A percentile compares a stretch with the other conserved stretches of the same genome.
These are phyloP conservation scores for Strigomonas culicis DNA, from an alignment of 208 protist genomes.

Conservation along the genomic window DNA sequence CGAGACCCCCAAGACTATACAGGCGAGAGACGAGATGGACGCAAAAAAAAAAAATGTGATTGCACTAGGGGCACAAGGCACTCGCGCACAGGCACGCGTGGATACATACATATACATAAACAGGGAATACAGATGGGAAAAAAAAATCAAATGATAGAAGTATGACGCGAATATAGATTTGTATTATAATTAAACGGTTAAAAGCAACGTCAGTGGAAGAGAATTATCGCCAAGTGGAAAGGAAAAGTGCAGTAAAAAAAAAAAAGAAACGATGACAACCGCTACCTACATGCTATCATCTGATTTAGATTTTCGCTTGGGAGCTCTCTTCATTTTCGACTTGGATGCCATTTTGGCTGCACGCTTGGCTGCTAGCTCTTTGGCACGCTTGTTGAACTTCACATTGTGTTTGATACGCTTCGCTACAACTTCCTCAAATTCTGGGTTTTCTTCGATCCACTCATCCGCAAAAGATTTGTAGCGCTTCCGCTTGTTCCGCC, in stretches of 20 bases:
- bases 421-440: constrained; percentile 62
- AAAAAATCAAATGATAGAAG: not conserved
- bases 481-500: constrained; percentile 68
- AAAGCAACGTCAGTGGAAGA: not conserved
- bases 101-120: no score
- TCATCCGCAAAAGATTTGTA: constrained; percentile 88
- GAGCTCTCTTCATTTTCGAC: constrained; percentile 43
- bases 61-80: no score
- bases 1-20: constrained; percentile 4
- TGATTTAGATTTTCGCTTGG: constrained; percentile 51
- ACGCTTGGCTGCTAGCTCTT: constrained; percentile 52
- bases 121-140: not conserved
- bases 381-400: constrained; percentile 71
- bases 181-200: constrained; percentile 7
- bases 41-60: no score
- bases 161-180: not conserved
- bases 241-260: not conserved
- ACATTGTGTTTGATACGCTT: constrained; percentile 78
- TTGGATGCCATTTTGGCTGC: constrained; percentile 35
- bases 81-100: no score
- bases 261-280: not conserved
- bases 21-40: not conserved
- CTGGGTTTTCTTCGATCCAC: constrained; percentile 84
- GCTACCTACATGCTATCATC: constrained; percentile 15
- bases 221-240: not conserved